Conservation (phyloP, 2,329 filamentous ascomycete genomes). For the Stachybotrys chlorohalonatus region DNA sequence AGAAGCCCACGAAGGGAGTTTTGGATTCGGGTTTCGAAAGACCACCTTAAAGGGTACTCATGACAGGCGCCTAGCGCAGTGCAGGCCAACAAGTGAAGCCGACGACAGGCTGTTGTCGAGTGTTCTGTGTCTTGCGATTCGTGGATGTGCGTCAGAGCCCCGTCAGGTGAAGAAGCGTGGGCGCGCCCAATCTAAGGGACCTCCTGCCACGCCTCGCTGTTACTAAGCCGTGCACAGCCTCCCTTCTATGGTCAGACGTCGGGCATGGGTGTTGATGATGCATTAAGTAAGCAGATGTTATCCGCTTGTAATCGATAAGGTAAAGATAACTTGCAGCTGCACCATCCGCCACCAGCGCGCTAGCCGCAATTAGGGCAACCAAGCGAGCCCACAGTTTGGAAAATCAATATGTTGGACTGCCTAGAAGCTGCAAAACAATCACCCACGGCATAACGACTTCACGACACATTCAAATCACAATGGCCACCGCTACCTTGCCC, state of each 20-base stretch:
- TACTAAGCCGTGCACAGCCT: background rate
- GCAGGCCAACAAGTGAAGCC: background rate
- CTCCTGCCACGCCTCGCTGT: background rate
- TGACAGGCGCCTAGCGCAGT: background rate
- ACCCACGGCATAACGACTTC: conserved; percentile 18
- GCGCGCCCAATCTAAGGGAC: background rate
- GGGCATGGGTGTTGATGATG: too few relatives aligned
- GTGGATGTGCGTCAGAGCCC: background rate
- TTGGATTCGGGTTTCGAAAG: too few relatives aligned
- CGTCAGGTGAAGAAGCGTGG: background rate
- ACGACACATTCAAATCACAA: conserved; percentile 34
- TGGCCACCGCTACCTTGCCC: conserved; percentile 46
- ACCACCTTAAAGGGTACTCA: background rate
- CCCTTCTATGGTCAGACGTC: background rate
- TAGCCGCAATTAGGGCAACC: conserved; percentile 2
- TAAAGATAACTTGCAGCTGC: too few relatives aligned
- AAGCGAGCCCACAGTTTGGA: conserved; percentile 29
- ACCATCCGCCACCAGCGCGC: background rate
- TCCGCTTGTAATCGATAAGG: too few relatives aligned
- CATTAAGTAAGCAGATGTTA: too few relatives aligned
- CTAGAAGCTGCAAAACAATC: conserved; percentile 17
- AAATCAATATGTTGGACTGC: conserved; percentile 10
- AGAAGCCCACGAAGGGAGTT: too few relatives aligned
- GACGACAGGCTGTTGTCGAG: background rate
- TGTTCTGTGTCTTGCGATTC: background rate